A percentile compares a stretch with the other conserved stretches of the same genome.
phyloP scores from a whole-genome alignment of 2,329 filamentous ascomycete genomes.

The Penicillium sp. region DNA sequence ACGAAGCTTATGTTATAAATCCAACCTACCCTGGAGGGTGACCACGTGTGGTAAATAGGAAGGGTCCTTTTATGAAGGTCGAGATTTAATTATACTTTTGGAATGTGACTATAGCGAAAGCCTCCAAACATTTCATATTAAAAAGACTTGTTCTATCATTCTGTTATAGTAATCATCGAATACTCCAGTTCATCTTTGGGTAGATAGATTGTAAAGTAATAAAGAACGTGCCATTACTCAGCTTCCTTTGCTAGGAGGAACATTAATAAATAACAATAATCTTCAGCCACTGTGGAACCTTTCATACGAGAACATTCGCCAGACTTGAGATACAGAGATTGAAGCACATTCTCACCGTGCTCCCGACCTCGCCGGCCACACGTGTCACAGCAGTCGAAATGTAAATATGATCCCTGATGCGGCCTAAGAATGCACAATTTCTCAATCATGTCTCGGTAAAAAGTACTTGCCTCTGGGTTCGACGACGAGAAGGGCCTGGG shows the following conservation, averaged over 20 bases:
- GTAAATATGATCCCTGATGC: slow-evolving; percentile 4
- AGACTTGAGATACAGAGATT: too few species aligned
- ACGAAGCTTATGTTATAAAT: neutral
- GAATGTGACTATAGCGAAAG: neutral
- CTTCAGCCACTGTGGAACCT: too few species aligned
- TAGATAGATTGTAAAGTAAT: too few species aligned
- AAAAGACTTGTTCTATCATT: neutral
- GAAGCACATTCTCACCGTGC: neutral
- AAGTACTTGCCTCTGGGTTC: neutral
- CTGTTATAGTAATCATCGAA: too few species aligned
- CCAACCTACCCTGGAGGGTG: neutral
- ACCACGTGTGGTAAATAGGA: neutral
- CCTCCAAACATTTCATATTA: too few species aligned
- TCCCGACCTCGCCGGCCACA: neutral
- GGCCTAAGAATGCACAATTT: neutral
- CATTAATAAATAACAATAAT: too few species aligned
- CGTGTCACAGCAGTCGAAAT: slow-evolving; percentile 10
- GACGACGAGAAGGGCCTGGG: neutral
- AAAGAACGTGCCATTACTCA: too few species aligned
- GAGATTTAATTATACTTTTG: neutral
- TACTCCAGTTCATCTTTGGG: too few species aligned
- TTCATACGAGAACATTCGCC: too few species aligned
- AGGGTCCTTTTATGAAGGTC: neutral
- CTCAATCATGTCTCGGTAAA: neutral
- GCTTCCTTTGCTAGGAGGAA: too few species aligned